Evolutionary conservation across 768 basidiomycete genomes (phyloP), one percentile per base, ranked within the genome.

Genomic region (Phaffia tasmanica): DNA sequence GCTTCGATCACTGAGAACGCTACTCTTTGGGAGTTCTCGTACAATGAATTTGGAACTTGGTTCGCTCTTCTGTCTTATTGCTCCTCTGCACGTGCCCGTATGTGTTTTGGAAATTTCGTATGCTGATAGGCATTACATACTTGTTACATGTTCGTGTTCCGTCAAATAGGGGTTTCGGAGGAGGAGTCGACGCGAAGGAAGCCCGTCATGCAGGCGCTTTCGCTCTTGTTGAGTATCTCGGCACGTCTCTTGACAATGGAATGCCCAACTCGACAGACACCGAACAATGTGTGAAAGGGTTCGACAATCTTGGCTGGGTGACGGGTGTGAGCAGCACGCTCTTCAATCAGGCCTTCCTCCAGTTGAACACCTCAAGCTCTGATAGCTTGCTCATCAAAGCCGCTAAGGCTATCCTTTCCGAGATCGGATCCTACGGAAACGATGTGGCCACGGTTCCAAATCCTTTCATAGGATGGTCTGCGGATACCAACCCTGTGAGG

Each of bases 171-270:
- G 50, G 70, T 65, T 48, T 74, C 66, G 66, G 66, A 32, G 61
- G 66, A 16, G 66, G 66, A n/a, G 66, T 48, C 16, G 63, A 72
- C 53, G 75, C 74, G 21, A 67, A 58, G 21, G 70, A 68, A 16
- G 61, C 56, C 5, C 73, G 86, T 14, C 80, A 75, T 60, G 77
- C 87, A 9, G 84, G 84, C n/a, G 84, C 86, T 0, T 88, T 86
- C 74, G 77, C 78, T 6, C 77, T 49, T 2, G 46, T n/a, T 14
- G n/a, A 23, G 19, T 62, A 50, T n/a, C 70, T 82, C 7, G 90
- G 90, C 6, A 88, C 87, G 0, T 79, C 80, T 68, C 73, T 89
- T 21, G 74, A 75, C 27, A 81, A 85, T 65, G 87, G 86, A 3
- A 72, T 78, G 65, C 80, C 85, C 0, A 77, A 75, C 15, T 83